Base-by-base conservation (phyloP, 768 basidiomycete species). In the Gymnopilus dilepis region DNA sequence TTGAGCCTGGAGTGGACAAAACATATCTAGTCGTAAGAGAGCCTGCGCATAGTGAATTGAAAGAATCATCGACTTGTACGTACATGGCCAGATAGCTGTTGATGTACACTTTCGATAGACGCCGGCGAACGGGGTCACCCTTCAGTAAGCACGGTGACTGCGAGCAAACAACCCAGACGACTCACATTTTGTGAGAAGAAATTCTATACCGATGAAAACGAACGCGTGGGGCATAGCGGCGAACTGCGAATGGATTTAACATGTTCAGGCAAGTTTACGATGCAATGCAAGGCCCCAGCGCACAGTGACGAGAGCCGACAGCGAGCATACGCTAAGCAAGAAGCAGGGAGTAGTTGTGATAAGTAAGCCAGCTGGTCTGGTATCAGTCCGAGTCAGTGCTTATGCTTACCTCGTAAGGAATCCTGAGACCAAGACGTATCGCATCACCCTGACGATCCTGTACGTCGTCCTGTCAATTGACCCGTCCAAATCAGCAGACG, bases 341-440 rank as follows among this genome's bases (percentile, higher is more conserved):
- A n/a, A n/a, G n/a, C n/a, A n/a, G n/a, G n/a, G n/a, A 33, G 65
- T 62, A 26, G 61, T 66, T 33, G 17, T n/a, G n/a, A n/a, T n/a
- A n/a, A n/a, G n/a, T n/a, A n/a, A n/a, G n/a, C n/a, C n/a, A n/a
- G n/a, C n/a, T n/a, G n/a, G n/a, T n/a, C n/a, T n/a, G n/a, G n/a
- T n/a, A n/a, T n/a, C n/a, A n/a, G n/a, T n/a, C n/a, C n/a, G n/a
- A n/a, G n/a, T n/a, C n/a, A n/a, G n/a, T n/a, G n/a, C n/a, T n/a
- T n/a, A n/a, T n/a, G n/a, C n/a, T n/a, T n/a, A n/a, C n/a, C n/a
- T n/a, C n/a, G n/a, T 63, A 9, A 66, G 48, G n/a, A 61, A 42
- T 1, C 65, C 65, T 30, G 65, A 63, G 22, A 62, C 63, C 45
- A 66, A 30, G n/a, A 59, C 59, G 17, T 63, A 66, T 13, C 64